phyloP scores from a whole-genome alignment of 2,329 filamentous ascomycete genomes.

The Colletotrichum sp. region DNA sequence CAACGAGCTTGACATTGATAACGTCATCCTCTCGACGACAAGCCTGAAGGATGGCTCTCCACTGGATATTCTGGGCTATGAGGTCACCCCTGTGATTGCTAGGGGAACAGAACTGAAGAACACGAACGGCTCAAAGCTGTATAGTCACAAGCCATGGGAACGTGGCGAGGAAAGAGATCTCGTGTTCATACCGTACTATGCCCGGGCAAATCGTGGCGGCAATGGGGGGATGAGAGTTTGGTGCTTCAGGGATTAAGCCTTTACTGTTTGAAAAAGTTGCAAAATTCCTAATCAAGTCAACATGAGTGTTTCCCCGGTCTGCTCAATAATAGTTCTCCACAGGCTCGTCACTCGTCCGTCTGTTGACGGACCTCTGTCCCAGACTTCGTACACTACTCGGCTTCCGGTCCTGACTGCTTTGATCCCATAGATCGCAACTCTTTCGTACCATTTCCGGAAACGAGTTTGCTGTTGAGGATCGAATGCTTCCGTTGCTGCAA shows the following conservation, averaged over 20 bases:
- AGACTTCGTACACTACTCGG: conserved; percentile 24
- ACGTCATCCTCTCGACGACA: not conserved
- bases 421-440: conserved; percentile 25
- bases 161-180: not conserved
- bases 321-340: not conserved
- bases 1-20: not conserved
- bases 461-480: conserved; percentile 22
- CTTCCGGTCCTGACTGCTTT: conserved; percentile 27
- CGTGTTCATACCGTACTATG: conserved; percentile 1
- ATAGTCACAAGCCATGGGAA: not conserved
- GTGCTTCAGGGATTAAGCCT: not conserved
- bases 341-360: not conserved
- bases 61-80: not conserved
- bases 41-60: not conserved
- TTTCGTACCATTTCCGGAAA: conserved; percentile 24
- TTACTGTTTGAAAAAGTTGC: not conserved
- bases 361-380: conserved; percentile 17
- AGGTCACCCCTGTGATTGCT: not conserved
- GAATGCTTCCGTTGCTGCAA: conserved; percentile 26
- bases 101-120: not conserved
- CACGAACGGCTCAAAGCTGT: not conserved
- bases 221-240: conserved; percentile 1
- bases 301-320: not conserved
- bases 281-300: not conserved
- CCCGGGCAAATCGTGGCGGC: not conserved